phyloP scores from a whole-genome alignment of 352 stramenopile genomes.

The Globisporangium rhizosaccharum region DNA sequence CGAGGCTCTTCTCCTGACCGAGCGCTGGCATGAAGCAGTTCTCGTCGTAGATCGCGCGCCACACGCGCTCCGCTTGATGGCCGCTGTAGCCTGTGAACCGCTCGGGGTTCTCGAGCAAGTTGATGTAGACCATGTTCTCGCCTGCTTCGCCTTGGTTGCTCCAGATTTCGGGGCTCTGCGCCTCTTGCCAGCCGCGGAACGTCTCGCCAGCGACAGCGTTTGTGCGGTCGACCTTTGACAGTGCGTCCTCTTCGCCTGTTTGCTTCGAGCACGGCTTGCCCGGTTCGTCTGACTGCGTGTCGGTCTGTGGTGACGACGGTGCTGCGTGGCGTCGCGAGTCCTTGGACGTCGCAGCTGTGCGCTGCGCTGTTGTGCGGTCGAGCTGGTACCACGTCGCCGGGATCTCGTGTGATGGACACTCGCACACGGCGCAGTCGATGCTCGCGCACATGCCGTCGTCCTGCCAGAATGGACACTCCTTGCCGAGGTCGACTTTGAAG shows the following conservation, averaged over 20 bases:
- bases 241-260: slow-evolving; percentile 49
- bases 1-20: slow-evolving; percentile 48
- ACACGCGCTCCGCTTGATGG: slow-evolving; percentile 89
- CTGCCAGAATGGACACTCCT: slow-evolving; percentile 88
- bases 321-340: not conserved
- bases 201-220: slow-evolving; percentile 60
- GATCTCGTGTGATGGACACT: slow-evolving; percentile 86
- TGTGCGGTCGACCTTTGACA: slow-evolving; percentile 71
- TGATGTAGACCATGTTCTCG: slow-evolving; percentile 89
- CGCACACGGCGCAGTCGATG: slow-evolving; percentile 86
- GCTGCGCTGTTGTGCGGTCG: slow-evolving; percentile 32
- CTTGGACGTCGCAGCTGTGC: not conserved
- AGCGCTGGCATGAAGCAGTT: slow-evolving; percentile 90
- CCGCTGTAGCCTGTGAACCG: slow-evolving; percentile 98
- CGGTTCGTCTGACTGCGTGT: slow-evolving; percentile 11
- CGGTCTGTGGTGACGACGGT: slow-evolving; percentile 3
- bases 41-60: slow-evolving; percentile 97
- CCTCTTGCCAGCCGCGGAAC: slow-evolving; percentile 65
- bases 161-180: slow-evolving; percentile 50
- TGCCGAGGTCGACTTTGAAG: slow-evolving; percentile 90
- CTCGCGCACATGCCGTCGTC: slow-evolving; percentile 89
- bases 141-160: slow-evolving; percentile 47
- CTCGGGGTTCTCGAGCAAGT: slow-evolving; percentile 96
- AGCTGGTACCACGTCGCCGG: slow-evolving; percentile 72
- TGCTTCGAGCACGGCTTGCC: slow-evolving; percentile 61